Evolutionary conservation across 2,329 filamentous ascomycete genomes (phyloP).

Genomic region (Colletotrichum sp.): DNA sequence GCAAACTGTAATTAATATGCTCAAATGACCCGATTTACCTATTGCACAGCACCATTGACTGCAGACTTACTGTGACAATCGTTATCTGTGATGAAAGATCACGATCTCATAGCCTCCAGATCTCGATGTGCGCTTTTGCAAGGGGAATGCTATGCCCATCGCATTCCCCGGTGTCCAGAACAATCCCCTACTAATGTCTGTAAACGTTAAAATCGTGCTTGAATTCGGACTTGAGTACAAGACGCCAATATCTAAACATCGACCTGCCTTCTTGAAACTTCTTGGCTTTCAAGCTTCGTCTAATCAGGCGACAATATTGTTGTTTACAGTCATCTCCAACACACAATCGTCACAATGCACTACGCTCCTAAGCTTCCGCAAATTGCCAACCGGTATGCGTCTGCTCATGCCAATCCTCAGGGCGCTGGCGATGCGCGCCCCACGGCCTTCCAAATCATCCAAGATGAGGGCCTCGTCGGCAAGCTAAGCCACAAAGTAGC

Average conservation of each 20-base stretch:
- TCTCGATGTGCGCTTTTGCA: not conserved
- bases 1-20: not conserved
- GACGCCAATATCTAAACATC: not conserved
- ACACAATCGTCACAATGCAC: not conserved
- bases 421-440: conserved; percentile 41
- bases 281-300: not conserved
- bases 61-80: not conserved
- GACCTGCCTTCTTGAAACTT: not conserved
- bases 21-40: not conserved
- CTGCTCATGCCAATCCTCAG: conserved; percentile 7
- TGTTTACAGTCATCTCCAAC: not conserved
- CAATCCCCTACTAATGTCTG: not conserved
- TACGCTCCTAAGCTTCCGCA: not conserved
- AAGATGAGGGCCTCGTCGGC: conserved; percentile 33
- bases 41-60: not conserved
- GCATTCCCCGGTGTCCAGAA: not conserved
- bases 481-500: conserved; percentile 39
- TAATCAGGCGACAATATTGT: not conserved
- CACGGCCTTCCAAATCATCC: conserved; percentile 39
- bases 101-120: not conserved
- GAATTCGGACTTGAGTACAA: not conserved
- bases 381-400: not conserved
- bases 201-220: not conserved
- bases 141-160: not conserved
- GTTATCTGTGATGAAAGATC: not conserved